These are phyloP conservation scores for Oryza rufipogon DNA, from an alignment of 176 grass and related monocot species.

Conservation along the genomic window DNA sequence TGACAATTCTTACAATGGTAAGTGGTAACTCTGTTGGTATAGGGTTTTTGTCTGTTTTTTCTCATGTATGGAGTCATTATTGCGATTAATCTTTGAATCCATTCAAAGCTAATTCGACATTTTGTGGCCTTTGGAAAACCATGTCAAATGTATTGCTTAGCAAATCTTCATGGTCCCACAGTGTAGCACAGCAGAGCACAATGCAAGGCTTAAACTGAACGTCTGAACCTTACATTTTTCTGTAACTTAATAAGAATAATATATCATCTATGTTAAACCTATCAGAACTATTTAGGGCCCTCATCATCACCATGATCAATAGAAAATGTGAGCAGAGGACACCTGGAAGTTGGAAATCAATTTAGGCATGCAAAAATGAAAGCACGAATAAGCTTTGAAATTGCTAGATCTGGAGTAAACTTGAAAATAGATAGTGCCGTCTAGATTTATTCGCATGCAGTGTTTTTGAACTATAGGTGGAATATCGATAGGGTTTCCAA, in stretches of 20 bases:
- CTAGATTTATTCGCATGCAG: background rate
- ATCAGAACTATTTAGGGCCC: background rate
- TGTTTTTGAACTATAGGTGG: background rate
- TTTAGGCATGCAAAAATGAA: background rate
- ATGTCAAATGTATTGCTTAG: background rate
- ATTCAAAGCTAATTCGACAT: background rate
- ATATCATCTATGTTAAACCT: slow-evolving; percentile 7
- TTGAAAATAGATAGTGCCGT: background rate
- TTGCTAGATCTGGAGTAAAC: background rate
- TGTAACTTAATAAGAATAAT: background rate
- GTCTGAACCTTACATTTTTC: background rate
- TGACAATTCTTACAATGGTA: background rate
- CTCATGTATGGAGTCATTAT: background rate
- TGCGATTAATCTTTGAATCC: background rate
- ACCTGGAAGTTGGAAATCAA: background rate
- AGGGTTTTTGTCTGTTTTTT: background rate
- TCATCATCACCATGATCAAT: background rate
- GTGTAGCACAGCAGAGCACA: background rate
- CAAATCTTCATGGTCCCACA: background rate
- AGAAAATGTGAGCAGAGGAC: background rate
- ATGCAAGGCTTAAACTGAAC: background rate
- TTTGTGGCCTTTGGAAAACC: background rate
- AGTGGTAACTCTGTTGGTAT: background rate
- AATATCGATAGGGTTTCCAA: background rate
- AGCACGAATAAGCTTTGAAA: background rate